Evolutionary conservation across 108 stramenopile species (phyloP).

Genomic region (Conticribra weissflogii): DNA sequence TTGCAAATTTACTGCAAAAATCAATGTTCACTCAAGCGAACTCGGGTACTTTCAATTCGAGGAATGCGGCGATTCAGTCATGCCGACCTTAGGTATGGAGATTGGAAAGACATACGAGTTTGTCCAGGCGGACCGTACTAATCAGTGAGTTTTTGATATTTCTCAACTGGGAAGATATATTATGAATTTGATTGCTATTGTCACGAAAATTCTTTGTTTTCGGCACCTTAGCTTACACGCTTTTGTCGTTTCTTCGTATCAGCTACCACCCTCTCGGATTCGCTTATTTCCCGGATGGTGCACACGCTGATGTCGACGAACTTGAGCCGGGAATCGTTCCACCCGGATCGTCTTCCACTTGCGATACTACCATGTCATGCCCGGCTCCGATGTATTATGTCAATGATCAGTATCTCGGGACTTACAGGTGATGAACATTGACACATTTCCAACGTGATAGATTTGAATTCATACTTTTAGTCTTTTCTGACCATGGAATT

Average conservation of each 20-base stretch:
- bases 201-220: background rate
- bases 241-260: too few species aligned
- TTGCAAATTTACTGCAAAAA: constrained; percentile 48
- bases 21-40: constrained; percentile 52
- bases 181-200: too few species aligned
- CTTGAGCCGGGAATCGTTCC: constrained; percentile 74
- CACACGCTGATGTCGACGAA: constrained; percentile 81
- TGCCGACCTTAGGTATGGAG: constrained; percentile 82
- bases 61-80: constrained; percentile 71
- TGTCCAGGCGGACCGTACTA: constrained; percentile 49
- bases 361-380: constrained; percentile 48
- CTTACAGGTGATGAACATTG: constrained; percentile 16
- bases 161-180: too few species aligned
- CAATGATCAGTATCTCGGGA: constrained; percentile 62
- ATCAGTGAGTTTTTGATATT: constrained; percentile 45
- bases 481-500: too few species aligned
- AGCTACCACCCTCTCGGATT: constrained; percentile 91
- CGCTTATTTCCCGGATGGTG: constrained; percentile 89
- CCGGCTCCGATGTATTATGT: constrained; percentile 87
- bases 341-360: constrained; percentile 34
- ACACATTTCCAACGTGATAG: background rate
- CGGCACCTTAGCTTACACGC: too few species aligned
- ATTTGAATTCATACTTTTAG: background rate
- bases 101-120: constrained; percentile 80
- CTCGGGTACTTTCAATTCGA: constrained; percentile 83